Percentiles rank a stretch among this genome's conserved stretches.
Conservation (phyloP, 2,329 filamentous ascomycete species). For the Helotiales sp. region DNA sequence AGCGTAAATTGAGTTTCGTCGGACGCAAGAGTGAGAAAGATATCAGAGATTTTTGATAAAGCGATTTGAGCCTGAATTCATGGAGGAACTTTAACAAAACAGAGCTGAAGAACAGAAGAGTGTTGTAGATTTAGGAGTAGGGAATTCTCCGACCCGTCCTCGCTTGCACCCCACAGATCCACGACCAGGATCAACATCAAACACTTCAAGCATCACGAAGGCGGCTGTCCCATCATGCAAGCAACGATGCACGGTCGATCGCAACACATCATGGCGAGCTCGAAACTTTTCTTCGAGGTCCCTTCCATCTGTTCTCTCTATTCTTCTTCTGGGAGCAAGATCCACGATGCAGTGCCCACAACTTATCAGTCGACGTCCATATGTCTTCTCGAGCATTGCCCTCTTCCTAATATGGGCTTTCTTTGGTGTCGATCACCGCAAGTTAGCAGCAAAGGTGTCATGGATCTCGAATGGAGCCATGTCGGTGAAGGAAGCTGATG, state of each 20-base stretch:
- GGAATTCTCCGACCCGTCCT: background rate
- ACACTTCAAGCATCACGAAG: background rate
- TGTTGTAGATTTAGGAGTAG: background rate
- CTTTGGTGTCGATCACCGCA: background rate
- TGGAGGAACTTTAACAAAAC: too few relatives aligned
- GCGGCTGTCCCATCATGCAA: background rate
- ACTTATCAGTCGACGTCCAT: background rate
- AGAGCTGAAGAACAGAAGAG: background rate
- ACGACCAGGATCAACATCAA: background rate
- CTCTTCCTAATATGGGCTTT: background rate
- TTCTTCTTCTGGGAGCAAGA: background rate
- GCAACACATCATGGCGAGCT: background rate
- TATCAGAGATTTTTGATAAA: too few relatives aligned
- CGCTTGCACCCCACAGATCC: background rate
- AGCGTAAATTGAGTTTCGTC: too few relatives aligned
- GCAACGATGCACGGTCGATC: background rate
- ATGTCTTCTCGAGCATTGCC: background rate
- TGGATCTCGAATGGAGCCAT: background rate
- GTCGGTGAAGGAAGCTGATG: conserved; percentile 14
- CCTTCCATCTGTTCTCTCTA: background rate
- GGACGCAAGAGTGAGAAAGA: too few relatives aligned
- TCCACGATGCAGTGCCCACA: background rate
- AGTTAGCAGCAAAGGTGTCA: background rate
- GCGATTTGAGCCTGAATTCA: too few relatives aligned
- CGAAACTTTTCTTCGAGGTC: background rate